Evolutionary conservation across 1,139 yeast genomes (phyloP).

Genomic region (Debaryomyces subglobosus): DNA sequence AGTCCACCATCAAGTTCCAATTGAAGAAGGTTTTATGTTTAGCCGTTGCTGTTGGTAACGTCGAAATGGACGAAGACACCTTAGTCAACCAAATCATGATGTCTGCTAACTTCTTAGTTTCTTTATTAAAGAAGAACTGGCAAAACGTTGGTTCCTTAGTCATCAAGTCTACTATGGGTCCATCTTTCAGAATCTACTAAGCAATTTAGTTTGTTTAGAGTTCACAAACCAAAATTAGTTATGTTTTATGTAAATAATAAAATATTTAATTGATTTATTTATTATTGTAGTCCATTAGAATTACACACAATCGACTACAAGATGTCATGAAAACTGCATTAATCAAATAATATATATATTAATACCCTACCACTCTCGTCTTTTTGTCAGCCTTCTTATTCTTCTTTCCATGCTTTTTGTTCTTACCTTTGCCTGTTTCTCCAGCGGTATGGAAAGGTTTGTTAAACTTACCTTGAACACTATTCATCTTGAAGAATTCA

Average conservation of each 20-base stretch:
- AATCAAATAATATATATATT: slow-evolving; percentile 11
- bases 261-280: slow-evolving; percentile 7
- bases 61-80: slow-evolving; percentile 95
- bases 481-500: slow-evolving; percentile 76
- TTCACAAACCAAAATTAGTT: slow-evolving; percentile 3
- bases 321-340: background rate
- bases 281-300: background rate
- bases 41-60: slow-evolving; percentile 98
- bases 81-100: slow-evolving; percentile 98
- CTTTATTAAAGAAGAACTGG: slow-evolving; percentile 99
- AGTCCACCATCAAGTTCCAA: slow-evolving; percentile 99
- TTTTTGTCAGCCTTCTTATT: slow-evolving; percentile 66
- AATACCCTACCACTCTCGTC: slow-evolving; percentile 45
- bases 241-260: slow-evolving; percentile 7
- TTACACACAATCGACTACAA: background rate
- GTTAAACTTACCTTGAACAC: slow-evolving; percentile 62
- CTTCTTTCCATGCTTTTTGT: slow-evolving; percentile 80
- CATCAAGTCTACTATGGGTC: slow-evolving; percentile 99
- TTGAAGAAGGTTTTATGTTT: slow-evolving; percentile 93
- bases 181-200: slow-evolving; percentile 99
- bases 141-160: slow-evolving; percentile 99
- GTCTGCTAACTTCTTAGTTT: slow-evolving; percentile 99
- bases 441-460: slow-evolving; percentile 69
- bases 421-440: slow-evolving; percentile 20
- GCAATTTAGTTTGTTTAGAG: slow-evolving; percentile 19